These are phyloP conservation scores for Trypanosoma avium DNA, from an alignment of 208 protist species.

Conservation along the genomic window DNA sequence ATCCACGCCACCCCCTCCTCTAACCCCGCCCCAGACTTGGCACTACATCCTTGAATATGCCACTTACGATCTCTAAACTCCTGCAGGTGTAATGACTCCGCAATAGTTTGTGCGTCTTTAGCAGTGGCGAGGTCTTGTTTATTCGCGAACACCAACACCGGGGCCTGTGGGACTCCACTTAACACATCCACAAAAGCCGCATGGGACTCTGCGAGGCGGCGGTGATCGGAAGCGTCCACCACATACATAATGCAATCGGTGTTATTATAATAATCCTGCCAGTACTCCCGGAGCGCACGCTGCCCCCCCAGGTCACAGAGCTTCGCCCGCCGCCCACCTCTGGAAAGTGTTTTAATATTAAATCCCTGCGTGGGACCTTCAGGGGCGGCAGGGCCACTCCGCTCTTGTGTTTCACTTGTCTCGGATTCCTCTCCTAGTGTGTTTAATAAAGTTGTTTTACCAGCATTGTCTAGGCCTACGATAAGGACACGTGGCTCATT, in stretches of 20 bases:
- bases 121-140: conserved; percentile 99
- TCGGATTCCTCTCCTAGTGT: conserved; percentile 69
- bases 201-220: conserved; percentile 90
- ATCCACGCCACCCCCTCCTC: conserved; percentile 94
- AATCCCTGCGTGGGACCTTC: conserved; percentile 99
- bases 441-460: conserved; percentile 97
- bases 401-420: conserved; percentile 40
- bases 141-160: conserved; percentile 99
- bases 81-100: conserved; percentile 77
- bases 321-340: conserved; percentile 94
- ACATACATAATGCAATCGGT: conserved; percentile 98
- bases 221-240: conserved; percentile 93
- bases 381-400: conserved; percentile 64
- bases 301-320: conserved; percentile 99
- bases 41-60: conserved; percentile 97
- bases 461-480: conserved; percentile 95
- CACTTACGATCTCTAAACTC: conserved; percentile 93
- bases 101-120: conserved; percentile 71
- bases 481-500: conserved; percentile 95
- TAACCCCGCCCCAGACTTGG: conserved; percentile 92
- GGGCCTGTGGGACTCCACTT: conserved; percentile 93
- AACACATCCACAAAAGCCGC: conserved; percentile 94
- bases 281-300: conserved; percentile 97
- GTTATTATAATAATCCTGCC: conserved; percentile 97
- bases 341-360: conserved; percentile 98